phyloP scores from a whole-genome alignment of 345 rosid genomes.

The Ceriops zippeliana region DNA sequence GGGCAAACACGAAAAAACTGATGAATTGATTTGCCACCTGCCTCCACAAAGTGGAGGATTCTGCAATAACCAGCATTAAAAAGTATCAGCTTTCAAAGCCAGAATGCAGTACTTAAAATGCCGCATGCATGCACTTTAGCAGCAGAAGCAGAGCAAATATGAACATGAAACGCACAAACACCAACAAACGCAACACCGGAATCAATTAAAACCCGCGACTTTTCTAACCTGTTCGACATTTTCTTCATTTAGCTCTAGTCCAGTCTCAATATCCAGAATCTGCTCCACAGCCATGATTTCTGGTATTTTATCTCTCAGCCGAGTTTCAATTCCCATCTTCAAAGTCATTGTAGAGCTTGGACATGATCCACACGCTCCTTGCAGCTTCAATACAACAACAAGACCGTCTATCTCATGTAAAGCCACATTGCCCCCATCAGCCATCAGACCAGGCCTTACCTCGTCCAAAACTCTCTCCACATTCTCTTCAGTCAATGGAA shows the following conservation, averaged over 20 bases:
- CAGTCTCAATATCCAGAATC: conserved; percentile 75
- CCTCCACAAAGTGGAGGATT: not conserved
- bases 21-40: not conserved
- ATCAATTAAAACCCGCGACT: not conserved
- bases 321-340: conserved; percentile 90
- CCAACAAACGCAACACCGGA: not conserved
- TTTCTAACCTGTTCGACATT: conserved; percentile 71
- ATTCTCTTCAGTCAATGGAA: conserved; percentile 83
- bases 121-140: not conserved
- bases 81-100: not conserved
- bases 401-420: conserved; percentile 93
- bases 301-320: conserved; percentile 82
- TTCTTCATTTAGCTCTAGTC: conserved; percentile 72
- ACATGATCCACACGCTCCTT: conserved; percentile 98
- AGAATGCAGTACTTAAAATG: conserved; percentile 3
- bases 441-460: conserved; percentile 86
- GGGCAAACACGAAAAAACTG: not conserved
- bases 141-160: not conserved
- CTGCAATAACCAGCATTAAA: not conserved
- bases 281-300: conserved; percentile 87
- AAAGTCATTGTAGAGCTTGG: conserved; percentile 95
- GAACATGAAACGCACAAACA: too few relatives aligned
- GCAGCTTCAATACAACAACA: conserved; percentile 79
- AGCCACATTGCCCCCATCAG: conserved; percentile 94
- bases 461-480: conserved; percentile 86